A percentile compares a stretch with the other conserved stretches of the same genome.
Conservation (phyloP, 768 basidiomycete species). For the Rhizopogon vulgaris region DNA sequence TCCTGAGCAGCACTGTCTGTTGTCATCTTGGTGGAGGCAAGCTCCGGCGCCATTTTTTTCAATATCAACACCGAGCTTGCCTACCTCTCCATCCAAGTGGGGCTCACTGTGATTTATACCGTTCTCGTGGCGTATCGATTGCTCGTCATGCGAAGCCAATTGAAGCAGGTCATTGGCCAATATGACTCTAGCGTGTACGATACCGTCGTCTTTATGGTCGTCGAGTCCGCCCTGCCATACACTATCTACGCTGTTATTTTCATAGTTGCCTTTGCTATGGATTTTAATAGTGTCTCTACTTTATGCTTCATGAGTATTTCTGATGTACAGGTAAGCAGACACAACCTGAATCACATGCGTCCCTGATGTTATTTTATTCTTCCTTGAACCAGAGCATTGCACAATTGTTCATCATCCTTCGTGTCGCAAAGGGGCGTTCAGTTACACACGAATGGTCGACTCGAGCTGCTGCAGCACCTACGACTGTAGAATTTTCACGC, state of each 20-base stretch:
- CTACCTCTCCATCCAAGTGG: constrained; percentile 25
- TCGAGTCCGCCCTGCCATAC: constrained; percentile 31
- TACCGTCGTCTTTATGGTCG: constrained; percentile 23
- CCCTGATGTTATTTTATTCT: background rate
- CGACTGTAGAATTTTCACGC: background rate
- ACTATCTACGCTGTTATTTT: constrained; percentile 22
- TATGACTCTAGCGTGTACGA: constrained; percentile 18
- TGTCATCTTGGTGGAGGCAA: constrained; percentile 7
- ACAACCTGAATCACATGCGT: too few relatives aligned
- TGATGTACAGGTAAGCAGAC: constrained; percentile 23
- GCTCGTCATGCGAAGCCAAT: constrained; percentile 11
- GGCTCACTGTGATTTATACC: constrained; percentile 25
- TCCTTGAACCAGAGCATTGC: constrained; percentile 24
- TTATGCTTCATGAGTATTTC: constrained; percentile 26
- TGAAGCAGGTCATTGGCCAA: constrained; percentile 9
- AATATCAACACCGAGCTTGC: constrained; percentile 15
- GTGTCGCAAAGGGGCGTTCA: constrained; percentile 26
- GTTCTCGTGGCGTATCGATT: constrained; percentile 25
- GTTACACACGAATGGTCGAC: constrained; percentile 5
- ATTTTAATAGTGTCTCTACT: constrained; percentile 19
- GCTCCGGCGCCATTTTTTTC: constrained; percentile 8
- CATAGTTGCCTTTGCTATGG: constrained; percentile 23
- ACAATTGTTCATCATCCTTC: constrained; percentile 29
- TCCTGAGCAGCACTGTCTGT: constrained; percentile 11
- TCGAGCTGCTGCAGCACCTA: background rate